Percentiles rank a stretch among this genome's conserved stretches.
Evolutionary conservation across 306 rosid species (phyloP).

Genomic region (Castanea sativa): DNA sequence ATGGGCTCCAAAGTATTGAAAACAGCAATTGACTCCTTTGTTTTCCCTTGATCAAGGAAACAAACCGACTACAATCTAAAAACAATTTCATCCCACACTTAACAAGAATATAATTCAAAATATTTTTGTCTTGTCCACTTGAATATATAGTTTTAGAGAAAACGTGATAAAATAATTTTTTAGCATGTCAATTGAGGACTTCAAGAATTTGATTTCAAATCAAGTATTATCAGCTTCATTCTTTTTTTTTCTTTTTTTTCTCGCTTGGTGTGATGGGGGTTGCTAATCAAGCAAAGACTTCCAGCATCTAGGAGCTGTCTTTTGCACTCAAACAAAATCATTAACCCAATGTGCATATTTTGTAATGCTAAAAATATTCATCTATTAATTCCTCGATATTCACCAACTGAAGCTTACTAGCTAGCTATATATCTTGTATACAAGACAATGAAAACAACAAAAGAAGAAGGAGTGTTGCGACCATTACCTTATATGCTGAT

Average conservation of each 20-base stretch:
- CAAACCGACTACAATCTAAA: neutral
- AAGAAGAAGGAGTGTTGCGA: neutral
- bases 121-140: neutral
- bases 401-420: slow-evolving; percentile 3
- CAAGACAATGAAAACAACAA: slow-evolving; percentile 16
- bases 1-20: too few relatives aligned
- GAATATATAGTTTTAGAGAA: neutral
- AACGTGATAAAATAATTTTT: neutral
- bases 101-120: neutral
- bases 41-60: too few relatives aligned
- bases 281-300: neutral
- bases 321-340: neutral
- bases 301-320: neutral
- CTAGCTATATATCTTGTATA: neutral
- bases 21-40: too few relatives aligned
- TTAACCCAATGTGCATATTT: slow-evolving; percentile 11
- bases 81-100: neutral
- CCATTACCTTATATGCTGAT: slow-evolving; percentile 23
- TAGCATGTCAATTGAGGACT: neutral
- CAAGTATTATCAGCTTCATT: neutral
- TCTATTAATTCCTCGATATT: slow-evolving; percentile 3
- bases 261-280: neutral
- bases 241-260: neutral
- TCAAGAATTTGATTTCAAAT: neutral
- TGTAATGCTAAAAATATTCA: slow-evolving; percentile 16